Conservation (phyloP, 2,329 filamentous ascomycete genomes). For the Penicillium sp. region DNA sequence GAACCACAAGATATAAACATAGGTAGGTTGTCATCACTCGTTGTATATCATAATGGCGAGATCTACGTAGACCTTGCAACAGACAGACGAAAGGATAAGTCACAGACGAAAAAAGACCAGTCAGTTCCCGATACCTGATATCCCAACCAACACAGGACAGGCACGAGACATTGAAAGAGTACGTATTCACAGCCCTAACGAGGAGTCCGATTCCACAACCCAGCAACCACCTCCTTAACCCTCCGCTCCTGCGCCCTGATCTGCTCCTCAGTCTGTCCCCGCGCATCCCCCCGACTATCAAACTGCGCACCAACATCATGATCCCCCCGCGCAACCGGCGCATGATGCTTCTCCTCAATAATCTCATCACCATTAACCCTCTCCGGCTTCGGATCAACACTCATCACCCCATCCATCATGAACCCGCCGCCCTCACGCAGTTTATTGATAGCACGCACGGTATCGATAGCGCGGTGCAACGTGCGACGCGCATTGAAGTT, state of each 20-base stretch:
- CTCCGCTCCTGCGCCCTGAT: constrained; percentile 58
- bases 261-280: constrained; percentile 61
- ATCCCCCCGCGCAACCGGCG: constrained; percentile 8
- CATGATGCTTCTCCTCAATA: constrained; percentile 34
- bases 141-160: not conserved
- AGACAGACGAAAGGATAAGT: not conserved
- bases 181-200: constrained; percentile 17
- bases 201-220: constrained; percentile 49
- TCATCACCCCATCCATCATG: constrained; percentile 61
- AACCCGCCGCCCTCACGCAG: constrained; percentile 58
- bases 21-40: not conserved
- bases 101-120: not conserved
- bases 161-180: not conserved
- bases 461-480: constrained; percentile 65
- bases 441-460: constrained; percentile 65
- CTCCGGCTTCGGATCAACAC: constrained; percentile 53
- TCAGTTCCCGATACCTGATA: too few species aligned
- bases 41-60: not conserved
- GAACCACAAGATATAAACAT: not conserved
- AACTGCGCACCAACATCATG: constrained; percentile 41
- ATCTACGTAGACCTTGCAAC: constrained; percentile 1
- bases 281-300: constrained; percentile 56
- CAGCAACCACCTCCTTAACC: constrained; percentile 57
- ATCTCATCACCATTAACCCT: constrained; percentile 45
- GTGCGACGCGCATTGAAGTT: constrained; percentile 66